These are phyloP conservation scores for Trametopsis cervina DNA, from an alignment of 768 basidiomycete species.

Conservation along the genomic window DNA sequence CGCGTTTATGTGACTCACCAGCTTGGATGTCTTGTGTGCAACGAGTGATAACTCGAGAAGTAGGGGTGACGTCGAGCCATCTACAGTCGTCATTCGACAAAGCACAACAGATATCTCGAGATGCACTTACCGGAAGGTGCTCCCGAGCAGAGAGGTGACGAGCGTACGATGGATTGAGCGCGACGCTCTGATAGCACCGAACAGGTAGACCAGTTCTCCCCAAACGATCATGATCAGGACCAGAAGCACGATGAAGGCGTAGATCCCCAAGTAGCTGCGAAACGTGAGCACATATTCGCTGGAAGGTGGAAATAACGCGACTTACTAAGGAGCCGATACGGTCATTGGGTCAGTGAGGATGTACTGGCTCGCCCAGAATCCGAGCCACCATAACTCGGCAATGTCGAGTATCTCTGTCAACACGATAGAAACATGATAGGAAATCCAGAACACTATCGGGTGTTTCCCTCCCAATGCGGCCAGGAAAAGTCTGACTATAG, in stretches of 20 bases:
- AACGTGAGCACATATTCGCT: slow-evolving; percentile 2
- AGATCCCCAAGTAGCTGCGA: slow-evolving; percentile 25
- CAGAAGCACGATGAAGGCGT: slow-evolving; percentile 18
- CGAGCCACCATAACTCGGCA: slow-evolving; percentile 29
- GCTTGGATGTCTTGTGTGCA: slow-evolving; percentile 60
- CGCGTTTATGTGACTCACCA: slow-evolving; percentile 13
- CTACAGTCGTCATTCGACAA: slow-evolving; percentile 17
- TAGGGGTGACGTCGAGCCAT: slow-evolving; percentile 46
- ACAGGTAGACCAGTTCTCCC: slow-evolving; percentile 19
- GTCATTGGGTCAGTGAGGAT: slow-evolving; percentile 19
- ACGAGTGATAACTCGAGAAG: slow-evolving; percentile 55
- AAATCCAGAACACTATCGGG: slow-evolving; percentile 23
- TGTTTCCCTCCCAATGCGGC: slow-evolving; percentile 20
- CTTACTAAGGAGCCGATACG: slow-evolving; percentile 26
- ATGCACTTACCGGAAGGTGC: slow-evolving; percentile 22
- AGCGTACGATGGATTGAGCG: slow-evolving; percentile 25
- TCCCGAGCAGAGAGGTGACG: slow-evolving; percentile 24
- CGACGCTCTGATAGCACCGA: slow-evolving; percentile 25
- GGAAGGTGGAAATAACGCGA: too few species aligned
- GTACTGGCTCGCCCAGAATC: slow-evolving; percentile 31
- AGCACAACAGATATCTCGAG: not conserved
- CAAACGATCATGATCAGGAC: slow-evolving; percentile 18
- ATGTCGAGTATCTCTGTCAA: slow-evolving; percentile 15
- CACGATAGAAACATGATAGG: slow-evolving; percentile 12
- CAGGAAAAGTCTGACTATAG: slow-evolving; percentile 27